These are phyloP conservation scores for Ophiostoma sp. DNA, from an alignment of 2,329 filamentous ascomycete genomes.

Conservation along the genomic window DNA sequence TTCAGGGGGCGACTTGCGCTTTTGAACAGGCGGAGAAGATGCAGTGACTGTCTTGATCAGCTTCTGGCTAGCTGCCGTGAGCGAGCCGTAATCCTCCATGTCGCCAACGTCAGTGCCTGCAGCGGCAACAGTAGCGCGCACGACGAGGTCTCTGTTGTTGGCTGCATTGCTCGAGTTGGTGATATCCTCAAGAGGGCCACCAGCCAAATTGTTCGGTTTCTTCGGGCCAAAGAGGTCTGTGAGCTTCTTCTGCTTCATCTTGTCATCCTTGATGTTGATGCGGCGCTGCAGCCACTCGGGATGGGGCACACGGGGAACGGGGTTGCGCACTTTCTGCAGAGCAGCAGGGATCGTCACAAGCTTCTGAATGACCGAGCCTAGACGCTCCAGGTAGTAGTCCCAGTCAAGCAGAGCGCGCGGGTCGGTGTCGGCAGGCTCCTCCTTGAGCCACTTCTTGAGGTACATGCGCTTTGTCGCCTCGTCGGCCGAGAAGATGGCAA, in stretches of 20 bases:
- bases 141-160: slow-evolving; percentile 32
- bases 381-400: slow-evolving; percentile 92
- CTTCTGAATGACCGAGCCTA: slow-evolving; percentile 97
- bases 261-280: slow-evolving; percentile 93
- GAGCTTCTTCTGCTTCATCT: slow-evolving; percentile 97
- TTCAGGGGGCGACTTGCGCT: slow-evolving; percentile 69
- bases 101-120: slow-evolving; percentile 43
- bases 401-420: slow-evolving; percentile 87
- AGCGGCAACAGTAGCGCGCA: slow-evolving; percentile 33
- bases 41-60: slow-evolving; percentile 44
- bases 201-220: neutral
- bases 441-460: slow-evolving; percentile 89
- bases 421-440: slow-evolving; percentile 87
- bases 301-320: slow-evolving; percentile 86
- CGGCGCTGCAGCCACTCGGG: slow-evolving; percentile 94
- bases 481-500: slow-evolving; percentile 95
- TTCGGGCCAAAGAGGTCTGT: slow-evolving; percentile 73
- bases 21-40: slow-evolving; percentile 46
- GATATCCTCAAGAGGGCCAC: slow-evolving; percentile 63
- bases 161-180: slow-evolving; percentile 48
- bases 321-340: slow-evolving; percentile 89
- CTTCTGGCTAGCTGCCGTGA: slow-evolving; percentile 31
- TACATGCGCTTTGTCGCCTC: slow-evolving; percentile 82
- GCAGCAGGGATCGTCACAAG: slow-evolving; percentile 97
- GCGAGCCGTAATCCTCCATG: slow-evolving; percentile 69